Base-by-base conservation (phyloP, 805 yeast species). In the Schwanniomyces pseudopolymorphus region DNA sequence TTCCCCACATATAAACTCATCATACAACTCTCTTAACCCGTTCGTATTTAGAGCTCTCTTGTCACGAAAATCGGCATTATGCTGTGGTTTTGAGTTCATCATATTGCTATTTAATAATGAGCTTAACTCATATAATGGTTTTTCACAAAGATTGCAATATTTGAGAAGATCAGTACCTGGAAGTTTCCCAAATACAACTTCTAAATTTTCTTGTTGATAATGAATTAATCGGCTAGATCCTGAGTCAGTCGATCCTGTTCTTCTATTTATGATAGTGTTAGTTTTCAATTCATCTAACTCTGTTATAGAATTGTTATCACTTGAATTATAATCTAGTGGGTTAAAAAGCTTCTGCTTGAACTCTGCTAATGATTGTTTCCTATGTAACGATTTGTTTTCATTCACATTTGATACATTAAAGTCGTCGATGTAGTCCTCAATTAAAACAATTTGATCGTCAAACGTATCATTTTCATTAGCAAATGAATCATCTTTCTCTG, bases 131-230 rank as follows among this genome's bases (percentile, higher is more conserved):
- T 84, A 85, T 24, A 85, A 60, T 13, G 89, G 87, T 44, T 75
- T 78, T 33, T 84, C 88, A 61, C 92, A 85, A 10, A 85, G 67
- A n/a, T 83, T 80, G 58, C 92, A 85, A 55, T 78, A 65, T 49
- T 74, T 74, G 31, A 78, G 59, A 27, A 63, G 46, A 49, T 67
- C 68, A 35, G 64, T 53, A 10, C 74, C 75, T 0, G 74, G 75
- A 28, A 69, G 60, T 41, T 61, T 60, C 16, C 74, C 73, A 54
- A 66, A 66, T 28, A 71, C 66, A 35, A 63, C 67, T 49, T 70
- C 72, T 25, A 68, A 53, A 46, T 63, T 62, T 45, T 65, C 68
- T 19, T 42, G n/a, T n/a, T 46, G 33, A 14, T 22, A 19, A 21
- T 20, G 42, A 13, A 25, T 40, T 16, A 16, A 21, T 28, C 37